Conservation (phyloP, 352 stramenopile genomes). For the Phytopythium mirpurense region DNA sequence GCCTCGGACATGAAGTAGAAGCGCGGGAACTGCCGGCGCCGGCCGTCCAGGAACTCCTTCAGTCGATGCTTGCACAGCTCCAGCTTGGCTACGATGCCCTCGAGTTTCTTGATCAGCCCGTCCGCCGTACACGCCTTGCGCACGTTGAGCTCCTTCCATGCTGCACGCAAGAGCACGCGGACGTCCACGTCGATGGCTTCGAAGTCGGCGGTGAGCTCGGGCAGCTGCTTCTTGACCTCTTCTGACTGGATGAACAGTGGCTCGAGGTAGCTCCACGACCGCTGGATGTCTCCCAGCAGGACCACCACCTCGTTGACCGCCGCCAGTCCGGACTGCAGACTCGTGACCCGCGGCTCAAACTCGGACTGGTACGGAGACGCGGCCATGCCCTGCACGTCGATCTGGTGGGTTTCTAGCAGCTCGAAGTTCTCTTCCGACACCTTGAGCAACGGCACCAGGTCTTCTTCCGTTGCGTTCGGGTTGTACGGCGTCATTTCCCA, state of each 20-base stretch:
- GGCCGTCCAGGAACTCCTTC: constrained; percentile 94
- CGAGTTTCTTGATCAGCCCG: constrained; percentile 87
- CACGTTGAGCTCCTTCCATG: constrained; percentile 89
- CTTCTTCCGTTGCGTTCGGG: constrained; percentile 55
- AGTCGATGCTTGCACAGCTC: constrained; percentile 93
- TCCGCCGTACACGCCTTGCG: constrained; percentile 86
- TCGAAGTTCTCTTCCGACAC: constrained; percentile 97
- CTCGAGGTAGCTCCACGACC: constrained; percentile 95
- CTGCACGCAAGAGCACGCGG: constrained; percentile 75
- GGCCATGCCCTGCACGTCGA: constrained; percentile 96
- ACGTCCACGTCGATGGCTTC: constrained; percentile 93
- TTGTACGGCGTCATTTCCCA: constrained; percentile 94
- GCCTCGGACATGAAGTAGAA: constrained; percentile 91
- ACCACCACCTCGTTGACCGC: constrained; percentile 92
- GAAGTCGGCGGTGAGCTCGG: constrained; percentile 92
- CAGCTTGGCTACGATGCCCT: constrained; percentile 90
- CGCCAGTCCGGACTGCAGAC: constrained; percentile 83
- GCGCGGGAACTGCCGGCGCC: constrained; percentile 91
- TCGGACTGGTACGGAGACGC: constrained; percentile 93
- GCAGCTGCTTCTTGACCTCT: constrained; percentile 95
- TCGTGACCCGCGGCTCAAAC: constrained; percentile 91
- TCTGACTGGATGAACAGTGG: constrained; percentile 95
- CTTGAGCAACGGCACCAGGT: constrained; percentile 88
- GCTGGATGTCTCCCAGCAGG: constrained; percentile 93
- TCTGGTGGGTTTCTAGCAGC: constrained; percentile 95